Base-by-base conservation (phyloP, 805 yeast species). In the Lipomyces oligophaga region DNA sequence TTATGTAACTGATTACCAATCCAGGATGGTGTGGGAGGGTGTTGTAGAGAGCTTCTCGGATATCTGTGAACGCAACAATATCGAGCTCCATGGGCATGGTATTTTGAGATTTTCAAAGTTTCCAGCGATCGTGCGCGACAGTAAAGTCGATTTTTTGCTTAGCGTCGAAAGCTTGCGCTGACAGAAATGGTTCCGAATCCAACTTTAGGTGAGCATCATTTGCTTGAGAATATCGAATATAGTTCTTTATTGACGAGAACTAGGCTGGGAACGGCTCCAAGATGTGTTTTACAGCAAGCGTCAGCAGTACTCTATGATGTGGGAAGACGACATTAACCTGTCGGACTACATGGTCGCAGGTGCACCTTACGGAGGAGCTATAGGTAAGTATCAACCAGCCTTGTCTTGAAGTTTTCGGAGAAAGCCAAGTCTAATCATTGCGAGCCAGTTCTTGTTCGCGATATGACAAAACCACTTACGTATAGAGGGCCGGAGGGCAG, bases 261-360 rank as follows among this genome's bases (percentile, higher is more conserved):
- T 73, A 51, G 75, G 74, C 35, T 88, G 97, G 97, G 95, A 87
- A 63, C 75, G 81, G 54, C 72, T 88, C 16, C 80, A 78, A 43
- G 78, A 79, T 63, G 82, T 78, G 7, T 85, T 76, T 62, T 88
- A 86, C 57, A 70, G 83, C 45, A 71, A 52, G 34, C 43, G 56
- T 5, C 24, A 37, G 5, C 54, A 52, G 38, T 52, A 52, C 34
- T 34, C 28, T 18, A 40, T 52, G 48, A 32, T 45, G 41, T 52
- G 56, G 56, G 40, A 74, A 15, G 64, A 71, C 15, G 54, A 54
- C 5, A 53, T 70, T 8, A 64, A 71, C 22, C 39, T 77, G 4
- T 60, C 60, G 13, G 72, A 77, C 44, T 73, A 68, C 53, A 58
- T 65, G 10, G 76, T 80, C 4, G 68, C 74, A 4, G 63, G 78